Percentiles rank a stretch among this genome's conserved stretches.
These are phyloP conservation scores for Clavispora fructus DNA, from an alignment of 805 yeast genomes.

Conservation along the genomic window DNA sequence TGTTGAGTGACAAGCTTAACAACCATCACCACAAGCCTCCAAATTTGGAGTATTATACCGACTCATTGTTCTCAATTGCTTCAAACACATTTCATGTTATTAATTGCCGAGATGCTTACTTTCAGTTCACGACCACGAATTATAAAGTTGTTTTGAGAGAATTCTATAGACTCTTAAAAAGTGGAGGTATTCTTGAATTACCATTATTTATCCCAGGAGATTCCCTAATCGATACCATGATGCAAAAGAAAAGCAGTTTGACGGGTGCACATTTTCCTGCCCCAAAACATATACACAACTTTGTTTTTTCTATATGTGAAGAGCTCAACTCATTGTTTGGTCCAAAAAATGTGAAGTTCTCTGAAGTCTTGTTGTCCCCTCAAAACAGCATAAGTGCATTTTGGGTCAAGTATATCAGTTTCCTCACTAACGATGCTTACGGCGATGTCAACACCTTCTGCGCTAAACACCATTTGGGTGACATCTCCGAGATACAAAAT, in stretches of 20 bases:
- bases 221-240: neutral
- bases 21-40: constrained; percentile 5
- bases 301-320: constrained; percentile 17
- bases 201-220: constrained; percentile 16
- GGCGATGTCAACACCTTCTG: constrained; percentile 29
- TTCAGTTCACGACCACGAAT: constrained; percentile 26
- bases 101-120: constrained; percentile 32
- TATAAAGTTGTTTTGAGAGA: constrained; percentile 23
- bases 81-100: constrained; percentile 30
- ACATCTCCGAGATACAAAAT: constrained; percentile 4
- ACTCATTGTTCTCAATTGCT: constrained; percentile 21
- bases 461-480: constrained; percentile 13
- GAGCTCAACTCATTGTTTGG: constrained; percentile 29
- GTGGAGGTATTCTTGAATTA: constrained; percentile 31
- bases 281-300: constrained; percentile 5
- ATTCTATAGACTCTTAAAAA: constrained; percentile 30
- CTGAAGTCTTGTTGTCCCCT: constrained; percentile 24
- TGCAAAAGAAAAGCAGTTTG: neutral
- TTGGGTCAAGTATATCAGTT: constrained; percentile 23
- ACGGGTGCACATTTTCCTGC: neutral
- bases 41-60: constrained; percentile 13
- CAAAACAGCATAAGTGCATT: constrained; percentile 27
- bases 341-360: constrained; percentile 25
- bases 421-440: constrained; percentile 27
- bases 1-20: too few relatives aligned